Evolutionary conservation across 2,329 filamentous ascomycete species (phyloP).

Genomic region (Huntiella abstrusa): DNA sequence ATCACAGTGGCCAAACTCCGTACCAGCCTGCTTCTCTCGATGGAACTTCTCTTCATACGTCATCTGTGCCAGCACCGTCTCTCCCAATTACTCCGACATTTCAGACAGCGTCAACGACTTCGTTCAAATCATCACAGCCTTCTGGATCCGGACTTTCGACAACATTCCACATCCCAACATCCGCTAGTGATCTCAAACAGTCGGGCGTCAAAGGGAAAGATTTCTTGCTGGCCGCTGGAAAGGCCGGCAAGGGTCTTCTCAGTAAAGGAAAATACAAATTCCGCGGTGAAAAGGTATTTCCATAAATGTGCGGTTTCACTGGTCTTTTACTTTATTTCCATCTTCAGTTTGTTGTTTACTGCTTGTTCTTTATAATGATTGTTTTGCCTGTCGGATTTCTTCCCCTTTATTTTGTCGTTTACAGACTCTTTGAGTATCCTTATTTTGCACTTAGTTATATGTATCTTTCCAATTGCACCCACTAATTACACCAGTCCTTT

Average conservation of each 20-base stretch:
- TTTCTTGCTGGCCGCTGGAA: constrained; percentile 67
- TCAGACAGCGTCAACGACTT: not conserved
- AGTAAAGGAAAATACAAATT: constrained; percentile 82
- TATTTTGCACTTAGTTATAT: too few relatives aligned
- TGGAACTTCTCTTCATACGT: constrained; percentile 18
- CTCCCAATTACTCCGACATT: constrained; percentile 18
- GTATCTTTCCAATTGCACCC: too few relatives aligned
- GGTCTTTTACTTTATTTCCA: not conserved
- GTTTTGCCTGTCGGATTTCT: not conserved
- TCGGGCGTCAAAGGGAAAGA: constrained; percentile 66
- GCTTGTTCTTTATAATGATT: not conserved
- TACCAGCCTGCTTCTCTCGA: constrained; percentile 39
- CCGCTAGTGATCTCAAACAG: constrained; percentile 28
- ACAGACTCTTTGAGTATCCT: too few relatives aligned
- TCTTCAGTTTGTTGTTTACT: not conserved
- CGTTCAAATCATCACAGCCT: constrained; percentile 12
- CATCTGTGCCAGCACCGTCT: constrained; percentile 13
- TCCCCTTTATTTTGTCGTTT: too few relatives aligned
- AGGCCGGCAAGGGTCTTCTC: constrained; percentile 77
- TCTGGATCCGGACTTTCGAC: constrained; percentile 18
- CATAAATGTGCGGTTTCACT: constrained; percentile 24
- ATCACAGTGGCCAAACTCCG: constrained; percentile 19
- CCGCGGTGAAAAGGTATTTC: constrained; percentile 72
- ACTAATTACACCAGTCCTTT: too few relatives aligned
- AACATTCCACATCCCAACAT: constrained; percentile 17